These are phyloP conservation scores for Camellia lanceoleosa DNA, from an alignment of 148 eudicot species.

Conservation along the genomic window DNA sequence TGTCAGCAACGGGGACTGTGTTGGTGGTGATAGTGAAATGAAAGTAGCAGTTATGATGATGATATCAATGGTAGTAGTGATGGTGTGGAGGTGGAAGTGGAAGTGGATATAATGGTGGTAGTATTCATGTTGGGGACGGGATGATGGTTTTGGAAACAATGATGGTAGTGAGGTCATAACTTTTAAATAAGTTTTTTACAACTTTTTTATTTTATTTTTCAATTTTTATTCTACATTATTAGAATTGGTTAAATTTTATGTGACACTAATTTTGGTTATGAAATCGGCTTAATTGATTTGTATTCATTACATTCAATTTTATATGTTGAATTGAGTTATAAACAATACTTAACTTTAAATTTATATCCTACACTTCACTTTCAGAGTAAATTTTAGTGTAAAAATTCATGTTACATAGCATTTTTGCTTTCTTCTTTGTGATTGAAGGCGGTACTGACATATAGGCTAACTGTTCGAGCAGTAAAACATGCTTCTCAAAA, in stretches of 20 bases:
- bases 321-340: neutral
- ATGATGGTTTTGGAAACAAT: neutral
- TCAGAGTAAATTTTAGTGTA: no score
- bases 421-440: no score
- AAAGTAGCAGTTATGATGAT: no score
- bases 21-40: neutral
- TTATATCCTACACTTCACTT: neutral
- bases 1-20: neutral
- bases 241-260: no score
- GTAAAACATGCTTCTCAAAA: no score
- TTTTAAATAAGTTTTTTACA: no score
- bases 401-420: no score
- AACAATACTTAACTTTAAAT: neutral
- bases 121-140: neutral
- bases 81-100: neutral
- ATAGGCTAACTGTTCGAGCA: no score
- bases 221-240: neutral
- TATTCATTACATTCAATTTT: no score
- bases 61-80: no score
- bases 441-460: no score
- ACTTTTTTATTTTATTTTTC: neutral
- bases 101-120: neutral
- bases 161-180: neutral
- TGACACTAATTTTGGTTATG: neutral
- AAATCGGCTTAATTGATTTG: neutral